These are phyloP conservation scores for Pachysolen tannophilus DNA, from an alignment of 805 yeast genomes.

Conservation along the genomic window DNA sequence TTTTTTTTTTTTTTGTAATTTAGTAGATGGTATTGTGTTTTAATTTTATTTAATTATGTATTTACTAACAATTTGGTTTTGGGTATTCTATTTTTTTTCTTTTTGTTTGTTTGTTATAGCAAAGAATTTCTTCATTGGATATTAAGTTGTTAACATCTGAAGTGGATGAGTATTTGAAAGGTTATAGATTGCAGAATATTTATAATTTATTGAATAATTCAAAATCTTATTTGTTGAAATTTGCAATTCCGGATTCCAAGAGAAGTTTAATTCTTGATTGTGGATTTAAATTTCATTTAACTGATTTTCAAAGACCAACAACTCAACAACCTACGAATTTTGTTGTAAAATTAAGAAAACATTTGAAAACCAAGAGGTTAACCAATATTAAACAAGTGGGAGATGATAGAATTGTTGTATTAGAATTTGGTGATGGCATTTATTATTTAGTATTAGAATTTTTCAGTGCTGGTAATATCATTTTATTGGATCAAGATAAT, in stretches of 20 bases:
- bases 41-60: no score
- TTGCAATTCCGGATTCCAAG: constrained; percentile 78
- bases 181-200: constrained; percentile 73
- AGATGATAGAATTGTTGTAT: constrained; percentile 74
- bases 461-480: constrained; percentile 89
- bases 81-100: no score
- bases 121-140: constrained; percentile 81
- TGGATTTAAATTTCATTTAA: constrained; percentile 73
- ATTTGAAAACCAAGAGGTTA: constrained; percentile 71
- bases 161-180: constrained; percentile 45
- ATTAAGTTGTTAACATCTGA: constrained; percentile 65
- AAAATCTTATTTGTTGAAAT: constrained; percentile 71
- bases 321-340: constrained; percentile 80
- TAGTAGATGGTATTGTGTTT: no score
- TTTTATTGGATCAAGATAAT: constrained; percentile 61
- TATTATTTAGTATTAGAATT: constrained; percentile 79
- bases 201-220: constrained; percentile 69
- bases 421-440: constrained; percentile 78
- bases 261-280: constrained; percentile 71
- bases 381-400: constrained; percentile 67
- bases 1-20: no score
- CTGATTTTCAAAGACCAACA: constrained; percentile 75
- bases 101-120: no score
- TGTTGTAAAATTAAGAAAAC: constrained; percentile 80
- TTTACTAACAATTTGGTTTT: constrained; percentile 6